phyloP scores from a whole-genome alignment of 495 filamentous ascomycete genomes.

The Echria macrotheca region DNA sequence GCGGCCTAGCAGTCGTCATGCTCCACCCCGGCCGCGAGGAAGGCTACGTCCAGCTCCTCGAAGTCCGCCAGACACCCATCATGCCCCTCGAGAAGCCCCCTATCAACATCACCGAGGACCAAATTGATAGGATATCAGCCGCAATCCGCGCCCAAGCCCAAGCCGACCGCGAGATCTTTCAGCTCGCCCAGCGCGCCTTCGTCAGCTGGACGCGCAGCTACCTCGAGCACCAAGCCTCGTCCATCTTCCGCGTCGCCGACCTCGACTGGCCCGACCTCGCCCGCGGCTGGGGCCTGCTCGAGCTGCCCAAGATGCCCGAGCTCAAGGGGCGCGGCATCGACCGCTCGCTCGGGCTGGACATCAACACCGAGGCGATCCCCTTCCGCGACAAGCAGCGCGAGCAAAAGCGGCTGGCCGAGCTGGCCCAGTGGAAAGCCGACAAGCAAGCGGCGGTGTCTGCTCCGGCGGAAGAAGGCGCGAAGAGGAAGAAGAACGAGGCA shows the following conservation, averaged over 20 bases:
- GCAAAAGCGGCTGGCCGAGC: constrained; percentile 53
- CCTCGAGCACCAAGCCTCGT: constrained; percentile 81
- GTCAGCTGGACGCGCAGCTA: constrained; percentile 90
- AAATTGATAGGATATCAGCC: constrained; percentile 47
- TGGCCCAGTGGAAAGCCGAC: constrained; percentile 27
- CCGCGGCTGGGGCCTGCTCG: constrained; percentile 71
- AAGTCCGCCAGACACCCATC: constrained; percentile 85
- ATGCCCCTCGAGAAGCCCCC: constrained; percentile 48
- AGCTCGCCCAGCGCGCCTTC: constrained; percentile 84
- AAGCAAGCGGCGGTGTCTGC: constrained; percentile 38
- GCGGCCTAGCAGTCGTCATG: constrained; percentile 77
- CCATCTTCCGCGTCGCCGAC: constrained; percentile 81
- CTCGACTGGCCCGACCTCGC: constrained; percentile 80
- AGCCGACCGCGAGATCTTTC: constrained; percentile 75
- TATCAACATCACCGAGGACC: constrained; percentile 47
- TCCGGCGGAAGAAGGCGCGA: constrained; percentile 31
- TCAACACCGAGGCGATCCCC: constrained; percentile 61
- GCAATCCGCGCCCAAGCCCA: constrained; percentile 57
- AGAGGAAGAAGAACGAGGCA: constrained; percentile 55
- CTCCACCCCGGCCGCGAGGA: constrained; percentile 78
- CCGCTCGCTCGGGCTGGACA: constrained; percentile 72
- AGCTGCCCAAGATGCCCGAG: constrained; percentile 93
- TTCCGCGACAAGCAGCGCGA: constrained; percentile 80
- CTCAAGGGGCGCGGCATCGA: constrained; percentile 63
- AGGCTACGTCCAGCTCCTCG: constrained; percentile 83